Evolutionary conservation across 495 filamentous ascomycete genomes (phyloP).

Genomic region (Aspergillus egyptiacus): DNA sequence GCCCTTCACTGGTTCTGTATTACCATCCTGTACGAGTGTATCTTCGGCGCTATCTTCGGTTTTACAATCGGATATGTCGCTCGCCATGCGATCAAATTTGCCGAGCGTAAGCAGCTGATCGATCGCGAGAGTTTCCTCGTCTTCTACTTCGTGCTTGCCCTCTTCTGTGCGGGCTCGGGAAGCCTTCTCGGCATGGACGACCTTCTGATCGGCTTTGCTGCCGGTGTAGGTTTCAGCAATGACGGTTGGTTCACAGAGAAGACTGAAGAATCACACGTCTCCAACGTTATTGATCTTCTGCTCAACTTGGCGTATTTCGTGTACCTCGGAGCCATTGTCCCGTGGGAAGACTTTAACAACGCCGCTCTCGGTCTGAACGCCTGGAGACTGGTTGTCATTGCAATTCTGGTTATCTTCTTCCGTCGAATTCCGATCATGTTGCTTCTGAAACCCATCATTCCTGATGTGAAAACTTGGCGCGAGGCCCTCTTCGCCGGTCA

Average conservation of each 20-base stretch:
- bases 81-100: conserved; percentile 83
- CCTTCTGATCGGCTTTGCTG: conserved; percentile 90
- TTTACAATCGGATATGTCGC: conserved; percentile 83
- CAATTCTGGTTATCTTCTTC: conserved; percentile 89
- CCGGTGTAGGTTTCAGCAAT: conserved; percentile 95
- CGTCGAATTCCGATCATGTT: conserved; percentile 96
- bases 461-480: conserved; percentile 97
- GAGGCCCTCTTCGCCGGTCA: conserved; percentile 97
- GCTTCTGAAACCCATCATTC: conserved; percentile 83
- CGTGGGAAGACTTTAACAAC: conserved; percentile 83
- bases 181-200: conserved; percentile 92
- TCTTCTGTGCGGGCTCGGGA: conserved; percentile 94
- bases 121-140: conserved; percentile 96
- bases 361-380: conserved; percentile 63
- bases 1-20: conserved; percentile 83
- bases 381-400: conserved; percentile 86
- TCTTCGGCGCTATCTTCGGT: conserved; percentile 87
- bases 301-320: conserved; percentile 98
- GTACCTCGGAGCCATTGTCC: conserved; percentile 94
- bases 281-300: conserved; percentile 96
- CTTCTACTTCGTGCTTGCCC: conserved; percentile 95
- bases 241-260: conserved; percentile 99
- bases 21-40: conserved; percentile 92
- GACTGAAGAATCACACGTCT: conserved; percentile 97
- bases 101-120: conserved; percentile 79